Evolutionary conservation across 371 early-diverging fungal species (phyloP).

Genomic region (Cokeromyces recurvatus): DNA sequence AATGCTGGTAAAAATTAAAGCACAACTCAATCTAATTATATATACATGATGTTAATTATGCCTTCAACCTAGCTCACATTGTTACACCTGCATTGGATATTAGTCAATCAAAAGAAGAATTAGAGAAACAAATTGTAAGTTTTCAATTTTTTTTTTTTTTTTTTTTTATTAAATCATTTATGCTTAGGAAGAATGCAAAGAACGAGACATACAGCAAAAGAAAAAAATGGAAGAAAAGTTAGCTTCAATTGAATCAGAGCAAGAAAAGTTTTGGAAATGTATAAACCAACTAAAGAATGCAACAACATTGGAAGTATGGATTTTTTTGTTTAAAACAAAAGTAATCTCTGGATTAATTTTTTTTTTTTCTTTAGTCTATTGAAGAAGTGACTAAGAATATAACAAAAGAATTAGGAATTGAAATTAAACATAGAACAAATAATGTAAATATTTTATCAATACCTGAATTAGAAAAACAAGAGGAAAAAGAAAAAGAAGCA

Average conservation of each 20-base stretch:
- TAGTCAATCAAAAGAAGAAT: slow-evolving; percentile 33
- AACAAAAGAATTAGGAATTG: slow-evolving; percentile 15
- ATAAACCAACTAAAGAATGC: slow-evolving; percentile 40
- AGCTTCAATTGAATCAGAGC: slow-evolving; percentile 30
- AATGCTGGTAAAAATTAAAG: slow-evolving; percentile 55
- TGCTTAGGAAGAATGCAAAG: slow-evolving; percentile 27
- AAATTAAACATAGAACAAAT: slow-evolving; percentile 22
- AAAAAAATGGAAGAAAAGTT: slow-evolving; percentile 31
- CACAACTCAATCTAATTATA: no score
- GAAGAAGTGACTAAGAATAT: slow-evolving; percentile 9
- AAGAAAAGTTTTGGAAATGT: slow-evolving; percentile 32
- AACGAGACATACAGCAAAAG: slow-evolving; percentile 24
- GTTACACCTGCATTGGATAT: slow-evolving; percentile 34
- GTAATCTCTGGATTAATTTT: neutral
- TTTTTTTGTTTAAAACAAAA: no score
- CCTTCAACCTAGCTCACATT: no score
- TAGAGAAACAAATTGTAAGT: slow-evolving; percentile 26
- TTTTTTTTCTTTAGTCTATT: slow-evolving; percentile 15
- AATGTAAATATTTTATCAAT: slow-evolving; percentile 18
- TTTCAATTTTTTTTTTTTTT: no score
- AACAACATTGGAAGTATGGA: slow-evolving; percentile 34
- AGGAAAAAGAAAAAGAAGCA: no score
- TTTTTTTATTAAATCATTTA: no score
- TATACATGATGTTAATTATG: no score
- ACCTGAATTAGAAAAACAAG: slow-evolving; percentile 31